Conservation (phyloP, 306 rosid species). For the Glycine soja region DNA sequence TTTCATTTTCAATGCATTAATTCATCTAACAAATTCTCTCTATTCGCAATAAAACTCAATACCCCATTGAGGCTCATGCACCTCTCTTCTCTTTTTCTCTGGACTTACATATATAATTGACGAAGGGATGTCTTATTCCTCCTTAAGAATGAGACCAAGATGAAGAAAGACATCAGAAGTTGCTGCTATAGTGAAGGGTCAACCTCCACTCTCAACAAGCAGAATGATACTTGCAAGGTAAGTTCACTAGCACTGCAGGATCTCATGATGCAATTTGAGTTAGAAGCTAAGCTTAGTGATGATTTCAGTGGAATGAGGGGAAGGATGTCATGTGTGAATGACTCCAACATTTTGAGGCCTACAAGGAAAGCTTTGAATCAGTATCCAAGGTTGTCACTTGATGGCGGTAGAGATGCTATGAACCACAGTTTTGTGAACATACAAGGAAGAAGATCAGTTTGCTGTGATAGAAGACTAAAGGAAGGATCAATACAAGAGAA, state of each 20-base stretch:
- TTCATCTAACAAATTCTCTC: neutral
- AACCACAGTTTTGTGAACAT: neutral
- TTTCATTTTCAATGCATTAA: constrained; percentile 6
- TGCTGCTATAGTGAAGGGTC: neutral
- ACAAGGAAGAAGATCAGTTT: neutral
- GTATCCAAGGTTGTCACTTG: neutral
- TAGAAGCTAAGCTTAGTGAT: neutral
- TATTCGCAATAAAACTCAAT: neutral
- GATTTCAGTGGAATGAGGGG: neutral
- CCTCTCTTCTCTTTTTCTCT: neutral
- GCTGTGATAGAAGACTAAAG: neutral
- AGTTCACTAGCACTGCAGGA: neutral
- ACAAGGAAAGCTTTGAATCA: neutral
- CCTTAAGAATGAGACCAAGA: neutral
- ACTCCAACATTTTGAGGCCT: neutral
- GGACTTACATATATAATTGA: neutral
- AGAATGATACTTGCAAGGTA: neutral
- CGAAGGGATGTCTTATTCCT: neutral
- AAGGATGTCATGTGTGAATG: neutral
- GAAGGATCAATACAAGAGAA: neutral
- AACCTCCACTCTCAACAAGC: constrained; percentile 4
- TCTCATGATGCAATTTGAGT: neutral
- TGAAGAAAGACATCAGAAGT: constrained; percentile 11
- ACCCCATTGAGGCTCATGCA: neutral
- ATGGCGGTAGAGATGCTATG: neutral